Conservation (phyloP, 176 grass and related monocot species). For the Eleusine coracana region DNA sequence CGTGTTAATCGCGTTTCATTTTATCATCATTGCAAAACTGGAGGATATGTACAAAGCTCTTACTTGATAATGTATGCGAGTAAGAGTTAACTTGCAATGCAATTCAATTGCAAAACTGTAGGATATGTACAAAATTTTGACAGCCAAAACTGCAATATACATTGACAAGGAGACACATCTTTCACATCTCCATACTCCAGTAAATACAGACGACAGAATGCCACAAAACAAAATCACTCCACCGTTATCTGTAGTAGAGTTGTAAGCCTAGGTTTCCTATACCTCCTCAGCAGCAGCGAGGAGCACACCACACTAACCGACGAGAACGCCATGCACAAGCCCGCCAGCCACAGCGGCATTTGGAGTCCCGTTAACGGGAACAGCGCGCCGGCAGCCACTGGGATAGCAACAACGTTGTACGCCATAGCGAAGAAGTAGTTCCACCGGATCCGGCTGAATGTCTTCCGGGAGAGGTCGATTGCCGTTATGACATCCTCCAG, state of each 20-base stretch:
- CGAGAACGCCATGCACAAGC: conserved; percentile 91
- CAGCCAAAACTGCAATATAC: conserved; percentile 27
- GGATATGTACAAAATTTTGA: conserved; percentile 37
- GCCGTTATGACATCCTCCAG: conserved; percentile 95
- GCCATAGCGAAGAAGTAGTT: conserved; percentile 89
- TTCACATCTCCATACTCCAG: background rate
- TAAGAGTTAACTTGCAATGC: background rate
- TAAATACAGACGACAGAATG: background rate
- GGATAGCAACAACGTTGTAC: conserved; percentile 71
- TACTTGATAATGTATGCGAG: too few relatives aligned
- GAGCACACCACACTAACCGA: conserved; percentile 92
- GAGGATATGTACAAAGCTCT: too few relatives aligned
- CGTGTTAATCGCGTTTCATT: too few relatives aligned
- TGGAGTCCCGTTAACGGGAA: conserved; percentile 65
- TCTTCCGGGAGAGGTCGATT: conserved; percentile 89
- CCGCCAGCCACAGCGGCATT: conserved; percentile 87
- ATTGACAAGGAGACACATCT: background rate
- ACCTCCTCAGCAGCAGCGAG: conserved; percentile 87
- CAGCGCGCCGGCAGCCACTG: conserved; percentile 61
- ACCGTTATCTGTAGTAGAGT: conserved; percentile 92
- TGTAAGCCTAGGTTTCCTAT: conserved; percentile 85
- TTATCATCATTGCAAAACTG: too few relatives aligned
- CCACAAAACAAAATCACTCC: conserved; percentile 43
- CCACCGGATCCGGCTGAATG: conserved; percentile 73
- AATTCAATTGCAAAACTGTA: conserved; percentile 28